Percentiles rank a stretch among this genome's conserved stretches.
phyloP scores from a whole-genome alignment of 1,284 basidiomycete genomes.

The Pholiota adiposa region DNA sequence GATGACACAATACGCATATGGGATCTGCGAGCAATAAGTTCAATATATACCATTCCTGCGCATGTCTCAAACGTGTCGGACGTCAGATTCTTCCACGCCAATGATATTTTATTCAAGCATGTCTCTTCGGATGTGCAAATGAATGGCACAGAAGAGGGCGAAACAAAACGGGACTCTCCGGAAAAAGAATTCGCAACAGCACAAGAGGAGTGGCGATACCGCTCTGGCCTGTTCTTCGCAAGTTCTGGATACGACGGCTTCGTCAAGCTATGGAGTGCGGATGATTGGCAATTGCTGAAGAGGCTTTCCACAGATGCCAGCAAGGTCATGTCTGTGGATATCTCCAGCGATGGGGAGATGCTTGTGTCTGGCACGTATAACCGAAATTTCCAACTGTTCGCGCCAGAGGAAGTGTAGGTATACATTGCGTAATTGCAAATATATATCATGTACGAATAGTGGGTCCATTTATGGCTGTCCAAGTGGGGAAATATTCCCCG shows the following conservation, averaged over 20 bases:
- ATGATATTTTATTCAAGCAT: conserved; percentile 47
- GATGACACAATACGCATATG: conserved; percentile 99
- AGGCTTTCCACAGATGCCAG: conserved; percentile 92
- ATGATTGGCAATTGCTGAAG: conserved; percentile 94
- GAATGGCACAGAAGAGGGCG: conserved; percentile 44
- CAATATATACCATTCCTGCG: conserved; percentile 96
- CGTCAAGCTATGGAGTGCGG: conserved; percentile 96
- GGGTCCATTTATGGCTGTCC: too few relatives aligned
- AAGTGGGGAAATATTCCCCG: too few relatives aligned
- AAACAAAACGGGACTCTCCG: conserved; percentile 35
- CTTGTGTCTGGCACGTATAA: conserved; percentile 92
- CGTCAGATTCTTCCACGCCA: conserved; percentile 86
- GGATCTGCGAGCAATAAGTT: conserved; percentile 93
- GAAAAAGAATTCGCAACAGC: conserved; percentile 41
- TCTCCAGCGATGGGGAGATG: conserved; percentile 82
- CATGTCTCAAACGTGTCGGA: conserved; percentile 96
- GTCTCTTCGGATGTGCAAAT: conserved; percentile 34
- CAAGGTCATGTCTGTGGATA: conserved; percentile 98
- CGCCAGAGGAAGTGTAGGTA: conserved; percentile 59
- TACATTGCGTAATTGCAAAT: conserved; percentile 28
- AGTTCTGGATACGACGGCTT: conserved; percentile 95
- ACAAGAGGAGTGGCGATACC: conserved; percentile 71
- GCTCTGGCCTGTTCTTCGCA: conserved; percentile 90
- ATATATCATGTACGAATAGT: background rate
- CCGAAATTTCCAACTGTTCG: conserved; percentile 91